Percentiles rank a stretch among this genome's conserved stretches.
These are phyloP conservation scores for Eucalyptus erythrocorys DNA, from an alignment of 345 rosid species.

Conservation along the genomic window DNA sequence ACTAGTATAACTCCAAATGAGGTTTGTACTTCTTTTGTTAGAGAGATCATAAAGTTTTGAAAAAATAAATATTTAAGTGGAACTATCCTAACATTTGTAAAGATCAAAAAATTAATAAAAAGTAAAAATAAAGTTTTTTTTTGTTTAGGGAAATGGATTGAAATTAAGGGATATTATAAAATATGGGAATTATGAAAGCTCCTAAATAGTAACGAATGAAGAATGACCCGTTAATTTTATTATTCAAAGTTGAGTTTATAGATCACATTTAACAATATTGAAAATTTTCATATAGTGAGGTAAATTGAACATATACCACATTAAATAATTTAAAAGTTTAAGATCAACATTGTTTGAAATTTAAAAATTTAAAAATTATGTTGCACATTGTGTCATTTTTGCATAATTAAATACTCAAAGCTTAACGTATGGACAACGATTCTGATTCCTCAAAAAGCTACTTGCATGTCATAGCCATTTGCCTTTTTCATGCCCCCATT, in stretches of 20 bases:
- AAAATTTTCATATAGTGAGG: neutral
- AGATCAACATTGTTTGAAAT: fast-evolving
- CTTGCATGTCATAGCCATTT: neutral
- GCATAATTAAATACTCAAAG: neutral
- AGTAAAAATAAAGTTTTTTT: neutral
- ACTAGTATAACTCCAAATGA: neutral
- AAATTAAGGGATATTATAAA: neutral
- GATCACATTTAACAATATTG: fast-evolving
- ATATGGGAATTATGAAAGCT: neutral
- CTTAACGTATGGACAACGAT: fast-evolving
- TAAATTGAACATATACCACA: fast-evolving
- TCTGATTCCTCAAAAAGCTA: neutral
- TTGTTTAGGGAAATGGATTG: neutral
- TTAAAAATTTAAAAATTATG: neutral
- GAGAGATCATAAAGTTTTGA: fast-evolving
- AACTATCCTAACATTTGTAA: neutral
- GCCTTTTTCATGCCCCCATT: neutral
- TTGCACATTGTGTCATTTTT: neutral
- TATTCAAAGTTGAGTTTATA: neutral
- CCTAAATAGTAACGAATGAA: neutral
- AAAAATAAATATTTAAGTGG: neutral
- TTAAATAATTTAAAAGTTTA: fast-evolving
- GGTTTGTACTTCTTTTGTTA: neutral
- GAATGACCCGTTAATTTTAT: neutral
- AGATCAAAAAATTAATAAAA: neutral